Base-by-base conservation (phyloP, 352 stramenopile species). In the Pythium sp. region DNA sequence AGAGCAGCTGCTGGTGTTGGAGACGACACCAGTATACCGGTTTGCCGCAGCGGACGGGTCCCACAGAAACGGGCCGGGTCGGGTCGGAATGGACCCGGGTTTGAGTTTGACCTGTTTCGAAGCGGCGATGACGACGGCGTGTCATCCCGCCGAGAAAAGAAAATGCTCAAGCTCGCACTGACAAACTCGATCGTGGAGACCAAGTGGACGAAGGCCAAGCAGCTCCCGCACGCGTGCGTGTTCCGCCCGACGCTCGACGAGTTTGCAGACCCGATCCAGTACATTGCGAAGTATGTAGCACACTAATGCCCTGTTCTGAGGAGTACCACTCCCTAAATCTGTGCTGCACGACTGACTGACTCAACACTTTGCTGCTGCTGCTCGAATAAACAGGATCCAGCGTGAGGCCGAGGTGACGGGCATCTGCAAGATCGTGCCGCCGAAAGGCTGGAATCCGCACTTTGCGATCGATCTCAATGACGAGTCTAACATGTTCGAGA, bases 371-470 rank as follows among this genome's bases (percentile, higher is more conserved):
- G 5, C 18, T 60, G 15, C 12, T 46, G 26, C 3, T 32, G 24
- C 24, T 26, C 24, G 53, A 64, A 22, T 15, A 7, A 65, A 47
- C 69, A 90, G 83, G 55, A 91, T 93, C 67, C 82, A 90, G 68
- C 70, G 73, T 20, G 73, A 86, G 43, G 86, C 81, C 0, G 66
- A 81, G 30, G 75, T 70, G 20, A 89, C 81, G 69, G 97, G 97
- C n/a, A 98, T 99, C 61, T 98, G 89, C 76, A 99, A 99, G 78
- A 99, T 99, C 70, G 93, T 99, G 1, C 97, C 98, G 47, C 98
- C 98, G 0, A 69, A 74, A n/a, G 97, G 94, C 14, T 99, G 95
- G 95, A 91, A 91, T 22, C 93, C 92, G 9, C 67, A 77, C 18
- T 92, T 89, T 67, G 76, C 79, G n/a, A 82, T 94, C 34, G 70